Conservation (phyloP, 441 rosid species). For the Hura crepitans region DNA sequence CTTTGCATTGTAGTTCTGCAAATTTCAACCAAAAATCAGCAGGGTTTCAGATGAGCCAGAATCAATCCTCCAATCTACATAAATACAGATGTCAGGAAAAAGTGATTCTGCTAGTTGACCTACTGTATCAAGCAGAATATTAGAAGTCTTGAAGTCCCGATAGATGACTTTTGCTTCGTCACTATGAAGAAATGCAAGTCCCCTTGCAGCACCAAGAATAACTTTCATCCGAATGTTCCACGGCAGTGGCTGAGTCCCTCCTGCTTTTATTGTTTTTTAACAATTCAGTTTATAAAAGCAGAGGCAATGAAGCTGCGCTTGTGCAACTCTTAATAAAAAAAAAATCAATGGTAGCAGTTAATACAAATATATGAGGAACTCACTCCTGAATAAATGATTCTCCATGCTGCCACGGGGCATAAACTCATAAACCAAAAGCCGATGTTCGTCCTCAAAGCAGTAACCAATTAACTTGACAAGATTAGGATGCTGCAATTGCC, state of each 20-base stretch:
- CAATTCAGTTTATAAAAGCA: not conserved
- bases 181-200: conserved; percentile 76
- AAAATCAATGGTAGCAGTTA: conserved; percentile 9
- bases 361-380: conserved; percentile 22
- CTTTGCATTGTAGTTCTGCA: conserved; percentile 74
- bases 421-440: conserved; percentile 70
- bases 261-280: conserved; percentile 27
- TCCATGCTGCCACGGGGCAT: conserved; percentile 88
- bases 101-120: conserved; percentile 16
- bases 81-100: not conserved
- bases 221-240: conserved; percentile 71
- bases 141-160: conserved; percentile 76
- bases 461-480: conserved; percentile 74
- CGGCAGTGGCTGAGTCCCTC: conserved; percentile 67
- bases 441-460: conserved; percentile 79
- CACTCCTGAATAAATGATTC: conserved; percentile 76
- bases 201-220: conserved; percentile 75
- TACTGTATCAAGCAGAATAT: conserved; percentile 72
- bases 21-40: conserved; percentile 6
- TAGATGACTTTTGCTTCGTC: conserved; percentile 62
- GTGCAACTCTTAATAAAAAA: not conserved
- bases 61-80: not conserved
- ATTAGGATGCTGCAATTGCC: conserved; percentile 65
- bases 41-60: not conserved
- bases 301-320: not conserved